Percentiles rank a stretch among this genome's conserved stretches.
Evolutionary conservation across 805 yeast species (phyloP).

Genomic region (Helenozyma rhizophorensis): DNA sequence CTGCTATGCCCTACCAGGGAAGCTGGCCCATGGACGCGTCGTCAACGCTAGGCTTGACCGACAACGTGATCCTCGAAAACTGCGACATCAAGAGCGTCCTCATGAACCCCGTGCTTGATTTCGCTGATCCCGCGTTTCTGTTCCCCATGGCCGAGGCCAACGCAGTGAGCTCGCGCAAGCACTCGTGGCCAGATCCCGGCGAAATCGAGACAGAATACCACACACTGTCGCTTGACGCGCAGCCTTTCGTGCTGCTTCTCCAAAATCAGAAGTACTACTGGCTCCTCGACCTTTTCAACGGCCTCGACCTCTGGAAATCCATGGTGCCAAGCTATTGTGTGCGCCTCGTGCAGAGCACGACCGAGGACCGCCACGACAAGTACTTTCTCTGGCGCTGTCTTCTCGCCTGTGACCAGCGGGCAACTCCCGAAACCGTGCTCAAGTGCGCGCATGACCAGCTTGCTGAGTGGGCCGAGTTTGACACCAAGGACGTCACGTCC

Average conservation of each 20-base stretch:
- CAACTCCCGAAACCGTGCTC: conserved; percentile 6
- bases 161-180: too few relatives aligned
- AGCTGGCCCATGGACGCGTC: too few relatives aligned
- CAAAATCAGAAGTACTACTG: conserved; percentile 34
- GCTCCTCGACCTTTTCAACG: conserved; percentile 39
- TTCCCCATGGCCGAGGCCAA: conserved; percentile 1
- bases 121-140: not conserved
- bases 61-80: conserved; percentile 18
- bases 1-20: too few relatives aligned
- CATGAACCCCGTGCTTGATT: conserved; percentile 13
- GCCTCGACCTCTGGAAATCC: conserved; percentile 33
- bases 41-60: too few relatives aligned
- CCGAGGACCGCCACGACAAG: conserved; percentile 9
- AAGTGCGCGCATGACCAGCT: conserved; percentile 19
- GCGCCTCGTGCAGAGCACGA: conserved; percentile 7
- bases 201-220: conserved; percentile 1
- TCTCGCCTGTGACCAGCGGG: conserved; percentile 21
- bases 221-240: conserved; percentile 15
- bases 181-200: too few relatives aligned
- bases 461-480: conserved; percentile 19
- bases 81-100: conserved; percentile 23
- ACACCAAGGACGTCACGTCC: conserved; percentile 6
- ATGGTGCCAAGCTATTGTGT: conserved; percentile 32
- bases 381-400: conserved; percentile 26
- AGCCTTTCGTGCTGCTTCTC: conserved; percentile 20